Evolutionary conservation across 495 filamentous ascomycete species (phyloP).

Genomic region (Chaetomium cochliodes): DNA sequence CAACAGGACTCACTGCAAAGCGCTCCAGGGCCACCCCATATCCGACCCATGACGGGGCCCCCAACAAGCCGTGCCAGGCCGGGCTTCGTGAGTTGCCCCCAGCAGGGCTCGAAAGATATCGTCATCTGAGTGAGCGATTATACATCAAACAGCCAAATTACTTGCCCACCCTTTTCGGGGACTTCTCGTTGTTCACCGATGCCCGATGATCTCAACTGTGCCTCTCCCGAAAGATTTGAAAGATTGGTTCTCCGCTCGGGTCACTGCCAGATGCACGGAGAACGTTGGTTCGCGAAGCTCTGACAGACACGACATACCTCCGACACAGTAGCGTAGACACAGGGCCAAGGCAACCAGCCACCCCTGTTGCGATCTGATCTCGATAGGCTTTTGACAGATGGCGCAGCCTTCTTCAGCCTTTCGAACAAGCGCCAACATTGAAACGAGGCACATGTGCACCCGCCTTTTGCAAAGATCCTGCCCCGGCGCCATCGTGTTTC

Average conservation of each 20-base stretch:
- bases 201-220: background rate
- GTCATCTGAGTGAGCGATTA: conserved; percentile 7
- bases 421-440: conserved; percentile 4
- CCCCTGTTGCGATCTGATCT: conserved; percentile 10
- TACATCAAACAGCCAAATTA: background rate
- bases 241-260: conserved; percentile 12
- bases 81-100: background rate
- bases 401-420: conserved; percentile 5
- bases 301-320: too few species aligned
- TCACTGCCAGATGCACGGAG: background rate
- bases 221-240: background rate
- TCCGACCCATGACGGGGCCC: conserved; percentile 1
- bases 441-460: conserved; percentile 1
- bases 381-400: conserved; percentile 1
- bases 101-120: background rate
- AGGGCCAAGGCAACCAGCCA: background rate
- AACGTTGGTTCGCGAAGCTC: background rate
- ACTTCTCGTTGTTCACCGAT: background rate
- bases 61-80: background rate
- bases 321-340: too few species aligned
- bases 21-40: background rate
- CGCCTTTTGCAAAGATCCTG: background rate
- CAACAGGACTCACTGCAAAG: conserved; percentile 1
- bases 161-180: conserved; percentile 5
- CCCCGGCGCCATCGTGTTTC: conserved; percentile 9